These are phyloP conservation scores for Phylloporus sp. DNA, from an alignment of 768 basidiomycete genomes.

Conservation along the genomic window DNA sequence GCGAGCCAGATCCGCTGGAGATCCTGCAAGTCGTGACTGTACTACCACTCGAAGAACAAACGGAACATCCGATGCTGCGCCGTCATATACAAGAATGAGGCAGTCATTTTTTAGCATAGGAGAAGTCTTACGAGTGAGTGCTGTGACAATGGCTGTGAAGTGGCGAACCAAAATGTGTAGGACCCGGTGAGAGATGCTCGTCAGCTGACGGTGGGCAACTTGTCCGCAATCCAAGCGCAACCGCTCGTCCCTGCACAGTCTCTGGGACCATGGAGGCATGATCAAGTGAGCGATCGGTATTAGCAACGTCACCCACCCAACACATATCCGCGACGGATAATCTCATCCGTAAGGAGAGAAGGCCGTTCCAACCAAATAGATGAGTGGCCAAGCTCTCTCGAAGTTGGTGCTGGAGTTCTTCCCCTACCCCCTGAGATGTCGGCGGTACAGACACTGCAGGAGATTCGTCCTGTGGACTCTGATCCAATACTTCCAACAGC, in stretches of 20 bases:
- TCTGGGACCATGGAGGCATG: slow-evolving; percentile 37
- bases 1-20: slow-evolving; percentile 33
- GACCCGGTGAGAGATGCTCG: slow-evolving; percentile 49
- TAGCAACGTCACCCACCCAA: slow-evolving; percentile 32
- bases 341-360: slow-evolving; percentile 53
- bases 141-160: slow-evolving; percentile 41
- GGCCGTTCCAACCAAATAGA: slow-evolving; percentile 58
- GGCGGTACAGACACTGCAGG: slow-evolving; percentile 32
- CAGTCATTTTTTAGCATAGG: slow-evolving; percentile 5
- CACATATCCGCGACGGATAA: slow-evolving; percentile 46
- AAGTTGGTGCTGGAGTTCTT: slow-evolving; percentile 43
- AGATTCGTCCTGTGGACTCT: slow-evolving; percentile 31
- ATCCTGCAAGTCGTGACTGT: slow-evolving; percentile 53
- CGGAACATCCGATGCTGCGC: slow-evolving; percentile 56
- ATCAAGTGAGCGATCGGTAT: slow-evolving; percentile 15
- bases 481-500: slow-evolving; percentile 45
- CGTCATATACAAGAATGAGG: slow-evolving; percentile 14
- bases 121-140: slow-evolving; percentile 42
- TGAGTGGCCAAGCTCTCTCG: slow-evolving; percentile 49
- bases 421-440: slow-evolving; percentile 26
- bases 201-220: slow-evolving; percentile 50
- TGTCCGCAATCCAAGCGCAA: slow-evolving; percentile 45
- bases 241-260: slow-evolving; percentile 42
- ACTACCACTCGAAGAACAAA: slow-evolving; percentile 60
- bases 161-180: slow-evolving; percentile 57